These are phyloP conservation scores for Umbelopsis sp. DNA, from an alignment of 192 early-diverging fungal genomes.

Conservation along the genomic window DNA sequence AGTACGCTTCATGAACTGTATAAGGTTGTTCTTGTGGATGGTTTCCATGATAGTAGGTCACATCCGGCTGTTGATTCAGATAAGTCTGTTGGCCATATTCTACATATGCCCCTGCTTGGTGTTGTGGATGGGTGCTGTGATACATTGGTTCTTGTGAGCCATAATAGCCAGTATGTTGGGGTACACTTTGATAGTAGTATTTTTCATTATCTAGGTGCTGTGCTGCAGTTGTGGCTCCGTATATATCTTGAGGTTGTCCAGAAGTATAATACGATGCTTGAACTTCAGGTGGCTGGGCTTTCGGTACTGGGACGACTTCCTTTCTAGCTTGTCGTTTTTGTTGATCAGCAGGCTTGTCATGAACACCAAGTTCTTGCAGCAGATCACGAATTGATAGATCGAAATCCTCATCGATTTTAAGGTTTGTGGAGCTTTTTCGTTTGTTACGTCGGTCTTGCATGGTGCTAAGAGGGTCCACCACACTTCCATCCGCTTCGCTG, in stretches of 20 bases:
- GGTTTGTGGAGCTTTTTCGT: neutral
- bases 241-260: neutral
- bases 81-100: neutral
- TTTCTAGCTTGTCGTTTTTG: no score
- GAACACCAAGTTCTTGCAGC: conserved; percentile 12
- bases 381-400: conserved; percentile 23
- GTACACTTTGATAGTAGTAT: neutral
- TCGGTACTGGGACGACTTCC: neutral
- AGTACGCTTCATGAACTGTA: neutral
- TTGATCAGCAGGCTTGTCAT: conserved; percentile 8
- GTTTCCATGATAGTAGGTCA: neutral
- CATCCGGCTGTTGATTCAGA: neutral
- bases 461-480: neutral
- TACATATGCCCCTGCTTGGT: neutral
- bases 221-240: neutral
- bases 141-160: neutral
- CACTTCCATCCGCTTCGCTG: neutral
- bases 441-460: neutral
- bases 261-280: neutral
- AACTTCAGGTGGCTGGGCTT: neutral
- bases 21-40: neutral
- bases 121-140: neutral
- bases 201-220: neutral
- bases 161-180: neutral
- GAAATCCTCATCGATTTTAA: conserved; percentile 6